phyloP scores from a whole-genome alignment of 163 green algal genomes.

The Chlamydomonas reinhardtii region DNA sequence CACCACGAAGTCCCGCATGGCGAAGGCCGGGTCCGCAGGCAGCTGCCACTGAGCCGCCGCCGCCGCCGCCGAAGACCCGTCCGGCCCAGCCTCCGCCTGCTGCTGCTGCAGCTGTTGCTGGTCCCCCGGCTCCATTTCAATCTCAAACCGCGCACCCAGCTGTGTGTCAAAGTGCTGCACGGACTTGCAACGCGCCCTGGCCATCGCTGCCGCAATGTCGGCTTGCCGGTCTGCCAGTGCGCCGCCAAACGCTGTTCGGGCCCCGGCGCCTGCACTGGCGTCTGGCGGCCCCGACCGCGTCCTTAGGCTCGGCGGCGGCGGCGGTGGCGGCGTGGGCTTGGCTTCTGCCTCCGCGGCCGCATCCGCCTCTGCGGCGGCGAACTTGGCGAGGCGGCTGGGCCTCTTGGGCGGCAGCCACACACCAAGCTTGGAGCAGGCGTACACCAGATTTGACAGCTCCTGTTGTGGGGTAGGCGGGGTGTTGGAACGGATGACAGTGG shows the following conservation, averaged over 20 bases:
- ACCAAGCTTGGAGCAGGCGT: background rate
- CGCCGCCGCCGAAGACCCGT: background rate
- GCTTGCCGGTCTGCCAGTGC: background rate
- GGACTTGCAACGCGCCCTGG: too few species aligned
- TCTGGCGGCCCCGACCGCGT: background rate
- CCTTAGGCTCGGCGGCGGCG: too few species aligned
- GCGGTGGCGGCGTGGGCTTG: background rate
- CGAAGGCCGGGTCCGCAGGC: background rate
- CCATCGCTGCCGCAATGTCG: background rate
- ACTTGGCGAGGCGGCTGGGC: background rate
- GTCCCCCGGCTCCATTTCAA: too few species aligned
- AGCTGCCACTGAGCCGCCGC: background rate
- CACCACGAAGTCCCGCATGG: background rate
- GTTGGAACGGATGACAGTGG: background rate
- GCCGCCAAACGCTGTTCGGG: too few species aligned
- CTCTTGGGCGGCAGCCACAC: background rate
- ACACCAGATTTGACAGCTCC: slow-evolving; percentile 34
- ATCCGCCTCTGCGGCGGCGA: background rate
- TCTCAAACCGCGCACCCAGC: too few species aligned
- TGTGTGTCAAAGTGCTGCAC: too few species aligned
- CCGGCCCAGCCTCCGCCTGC: too few species aligned
- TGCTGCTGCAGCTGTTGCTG: too few species aligned
- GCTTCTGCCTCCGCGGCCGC: background rate
- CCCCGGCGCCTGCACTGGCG: background rate
- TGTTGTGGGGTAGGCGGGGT: background rate